These are phyloP conservation scores for Penicillium goetzii DNA, from an alignment of 495 filamentous ascomycete species.

Conservation along the genomic window DNA sequence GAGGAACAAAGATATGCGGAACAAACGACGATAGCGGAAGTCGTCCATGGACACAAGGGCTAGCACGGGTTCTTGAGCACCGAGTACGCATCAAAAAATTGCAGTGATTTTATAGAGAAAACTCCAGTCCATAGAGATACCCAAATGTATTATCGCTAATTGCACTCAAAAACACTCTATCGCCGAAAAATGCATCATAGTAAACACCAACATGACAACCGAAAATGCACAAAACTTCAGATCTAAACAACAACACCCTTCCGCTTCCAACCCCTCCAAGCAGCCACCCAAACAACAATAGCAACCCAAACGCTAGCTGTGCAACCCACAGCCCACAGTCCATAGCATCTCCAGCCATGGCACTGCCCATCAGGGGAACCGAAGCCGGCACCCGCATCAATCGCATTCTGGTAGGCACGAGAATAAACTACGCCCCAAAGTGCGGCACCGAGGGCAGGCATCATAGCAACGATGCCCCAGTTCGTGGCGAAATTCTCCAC, in stretches of 20 bases:
- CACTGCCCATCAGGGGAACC: slow-evolving; percentile 44
- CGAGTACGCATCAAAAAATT: background rate
- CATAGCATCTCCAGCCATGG: slow-evolving; percentile 80
- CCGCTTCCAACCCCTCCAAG: slow-evolving; percentile 86
- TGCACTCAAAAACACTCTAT: background rate
- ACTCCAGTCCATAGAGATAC: background rate
- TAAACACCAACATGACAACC: slow-evolving; percentile 7
- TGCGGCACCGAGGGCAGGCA: slow-evolving; percentile 81
- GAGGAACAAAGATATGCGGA: slow-evolving; percentile 3
- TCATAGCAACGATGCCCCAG: slow-evolving; percentile 92
- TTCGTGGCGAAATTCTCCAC: slow-evolving; percentile 98
- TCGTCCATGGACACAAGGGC: background rate
- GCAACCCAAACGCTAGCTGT: slow-evolving; percentile 76
- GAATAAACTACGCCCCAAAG: slow-evolving; percentile 87
- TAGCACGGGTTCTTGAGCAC: background rate
- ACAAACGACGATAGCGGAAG: background rate
- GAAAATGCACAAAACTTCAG: slow-evolving; percentile 6
- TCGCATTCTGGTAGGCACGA: slow-evolving; percentile 72
- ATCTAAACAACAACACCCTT: slow-evolving; percentile 75
- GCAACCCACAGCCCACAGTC: slow-evolving; percentile 78
- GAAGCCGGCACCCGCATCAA: slow-evolving; percentile 37
- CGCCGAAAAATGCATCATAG: slow-evolving; percentile 6
- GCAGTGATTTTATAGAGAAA: background rate
- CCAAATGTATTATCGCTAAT: background rate
- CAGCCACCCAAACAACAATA: slow-evolving; percentile 69